Base-by-base conservation (phyloP, 495 filamentous ascomycete species). In the Penicillium parvum region DNA sequence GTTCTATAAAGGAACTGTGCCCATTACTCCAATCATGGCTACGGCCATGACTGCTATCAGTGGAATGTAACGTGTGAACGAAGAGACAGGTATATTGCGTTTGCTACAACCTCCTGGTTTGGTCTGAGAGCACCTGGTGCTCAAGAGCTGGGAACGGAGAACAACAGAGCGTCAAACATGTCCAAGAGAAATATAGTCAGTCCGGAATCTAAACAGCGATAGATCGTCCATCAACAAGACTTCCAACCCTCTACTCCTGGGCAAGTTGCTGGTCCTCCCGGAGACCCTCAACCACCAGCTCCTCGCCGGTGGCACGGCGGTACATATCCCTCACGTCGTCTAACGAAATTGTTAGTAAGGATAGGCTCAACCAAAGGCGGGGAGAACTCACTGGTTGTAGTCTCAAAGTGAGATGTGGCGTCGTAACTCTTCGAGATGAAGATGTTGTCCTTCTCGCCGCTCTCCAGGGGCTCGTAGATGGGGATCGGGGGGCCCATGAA, bases 391-490 rank as follows among this genome's bases (percentile, higher is more conserved):
- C 81, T 73, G 35, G 84, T 88, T 17, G 82, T 86, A 9, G 88
- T 95, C 78, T 99, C 92, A 56, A 99, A 99, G 74, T 99, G 92
- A 54, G 86, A 92, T 47, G 87, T 94, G 22, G 92, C 84, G 61
- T 99, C 92, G 65, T 99, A 99, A 73, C 89, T 95, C 77, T 91
- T 95, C 53, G 89, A 95, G 59, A 99, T 90, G 73, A 89, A 99
- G 65, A 99, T 85, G 63, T 88, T 86, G 69, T 96, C 89, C 49
- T 84, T 86, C 41, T 74, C 76, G 43, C 94, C 94, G 57, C 85
- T 83, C 61, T 88, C 87, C 37, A 94, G 60, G 25, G 92, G 92
- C 71, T 95, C 90, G 63, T 96, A 97, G 30, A 99, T 73, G 5
- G 90, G 89, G 48, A 95, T 94, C 6, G 90, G 83, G 8, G 87